These are phyloP conservation scores for Oryza rufipogon DNA, from an alignment of 176 grass and related monocot species.

Conservation along the genomic window DNA sequence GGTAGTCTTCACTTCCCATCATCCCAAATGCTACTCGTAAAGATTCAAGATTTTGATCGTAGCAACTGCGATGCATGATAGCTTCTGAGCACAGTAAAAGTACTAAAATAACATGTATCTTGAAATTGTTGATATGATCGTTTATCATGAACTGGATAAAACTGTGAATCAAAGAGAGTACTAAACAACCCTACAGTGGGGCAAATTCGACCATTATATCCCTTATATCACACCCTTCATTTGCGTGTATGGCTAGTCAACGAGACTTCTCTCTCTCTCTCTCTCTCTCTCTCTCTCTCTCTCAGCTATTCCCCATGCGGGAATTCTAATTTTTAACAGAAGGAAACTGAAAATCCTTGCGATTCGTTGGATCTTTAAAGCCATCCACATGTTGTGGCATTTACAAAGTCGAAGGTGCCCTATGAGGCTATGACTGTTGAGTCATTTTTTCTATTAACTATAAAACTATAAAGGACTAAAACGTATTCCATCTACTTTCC, in stretches of 20 bases:
- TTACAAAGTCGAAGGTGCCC: constrained; percentile 9
- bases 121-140: not conserved
- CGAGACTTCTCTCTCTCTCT: not conserved
- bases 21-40: not conserved
- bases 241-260: not conserved
- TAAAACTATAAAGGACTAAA: not conserved
- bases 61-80: too few species aligned
- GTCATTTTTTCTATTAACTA: constrained; percentile 1
- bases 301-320: not conserved
- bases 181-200: not conserved
- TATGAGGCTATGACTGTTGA: not conserved
- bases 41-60: not conserved
- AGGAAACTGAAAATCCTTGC: not conserved
- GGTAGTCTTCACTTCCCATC: not conserved
- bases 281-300: not conserved
- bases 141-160: not conserved
- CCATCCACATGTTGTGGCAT: not conserved
- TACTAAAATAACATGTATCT: not conserved
- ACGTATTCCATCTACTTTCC: not conserved
- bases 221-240: constrained; percentile 2
- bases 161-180: not conserved
- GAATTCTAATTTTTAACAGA: constrained; percentile 22
- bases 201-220: not conserved
- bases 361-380: not conserved
- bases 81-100: not conserved